Evolutionary conservation across 306 rosid genomes (phyloP).

Genomic region (Heteromeles arbutifolia): DNA sequence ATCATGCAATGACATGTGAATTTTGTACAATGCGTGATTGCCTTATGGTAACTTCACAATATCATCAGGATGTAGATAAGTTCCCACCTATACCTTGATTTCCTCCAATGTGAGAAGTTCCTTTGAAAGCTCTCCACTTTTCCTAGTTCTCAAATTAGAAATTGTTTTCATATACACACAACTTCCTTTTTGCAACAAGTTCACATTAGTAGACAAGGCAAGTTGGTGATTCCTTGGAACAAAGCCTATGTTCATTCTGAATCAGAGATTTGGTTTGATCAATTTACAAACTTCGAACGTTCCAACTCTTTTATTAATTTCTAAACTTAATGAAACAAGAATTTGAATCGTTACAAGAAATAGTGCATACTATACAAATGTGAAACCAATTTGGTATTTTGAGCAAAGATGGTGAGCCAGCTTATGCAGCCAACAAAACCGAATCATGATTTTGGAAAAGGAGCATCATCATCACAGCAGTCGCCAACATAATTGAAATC

Average conservation of each 20-base stretch:
- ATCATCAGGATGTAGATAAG: not conserved
- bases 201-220: not conserved
- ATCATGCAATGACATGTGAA: not conserved
- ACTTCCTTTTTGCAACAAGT: not conserved
- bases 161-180: not conserved
- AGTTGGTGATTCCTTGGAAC: not conserved
- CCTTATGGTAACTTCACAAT: too few relatives aligned
- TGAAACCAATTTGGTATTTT: not conserved
- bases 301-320: not conserved
- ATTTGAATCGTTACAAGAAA: not conserved
- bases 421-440: not conserved
- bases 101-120: not conserved
- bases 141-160: not conserved
- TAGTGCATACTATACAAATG: not conserved
- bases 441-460: not conserved
- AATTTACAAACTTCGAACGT: not conserved
- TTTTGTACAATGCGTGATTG: too few relatives aligned
- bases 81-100: not conserved
- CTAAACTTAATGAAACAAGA: not conserved
- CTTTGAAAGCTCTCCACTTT: not conserved
- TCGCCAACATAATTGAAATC: constrained; percentile 6
- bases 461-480: not conserved
- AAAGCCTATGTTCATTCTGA: not conserved
- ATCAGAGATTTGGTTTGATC: not conserved
- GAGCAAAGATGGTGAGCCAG: not conserved